Conservation (phyloP, 2,329 filamentous ascomycete species). For the Exophiala dermatitidis region DNA sequence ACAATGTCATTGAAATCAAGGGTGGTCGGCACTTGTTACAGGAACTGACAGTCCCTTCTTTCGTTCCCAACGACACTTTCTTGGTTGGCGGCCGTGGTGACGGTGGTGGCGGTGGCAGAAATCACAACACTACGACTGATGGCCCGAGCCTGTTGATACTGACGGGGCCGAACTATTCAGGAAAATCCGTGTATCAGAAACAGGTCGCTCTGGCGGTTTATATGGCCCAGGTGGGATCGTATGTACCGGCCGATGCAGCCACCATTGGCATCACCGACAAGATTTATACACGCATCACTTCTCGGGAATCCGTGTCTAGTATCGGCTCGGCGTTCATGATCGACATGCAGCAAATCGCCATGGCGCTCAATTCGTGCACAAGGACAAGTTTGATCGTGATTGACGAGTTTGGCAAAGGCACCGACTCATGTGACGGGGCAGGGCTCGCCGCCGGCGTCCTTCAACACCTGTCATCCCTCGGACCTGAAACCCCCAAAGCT, state of each 20-base stretch:
- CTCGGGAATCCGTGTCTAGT: conserved; percentile 60
- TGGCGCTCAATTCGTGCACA: conserved; percentile 68
- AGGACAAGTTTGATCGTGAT: conserved; percentile 73
- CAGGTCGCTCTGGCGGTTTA: conserved; percentile 87
- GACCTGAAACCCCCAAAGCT: conserved; percentile 49
- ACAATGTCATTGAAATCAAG: conserved; percentile 65
- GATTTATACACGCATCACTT: conserved; percentile 78
- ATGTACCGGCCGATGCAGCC: conserved; percentile 72
- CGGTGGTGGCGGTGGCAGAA: conserved; percentile 30
- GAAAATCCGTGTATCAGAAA: conserved; percentile 93
- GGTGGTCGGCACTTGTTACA: conserved; percentile 79
- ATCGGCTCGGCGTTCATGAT: conserved; percentile 65
- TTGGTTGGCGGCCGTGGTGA: conserved; percentile 48
- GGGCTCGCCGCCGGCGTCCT: conserved; percentile 57
- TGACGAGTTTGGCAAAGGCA: conserved; percentile 80
- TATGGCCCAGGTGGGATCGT: conserved; percentile 86
- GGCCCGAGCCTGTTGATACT: conserved; percentile 65
- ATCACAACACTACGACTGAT: conserved; percentile 7
- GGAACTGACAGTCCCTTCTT: conserved; percentile 71
- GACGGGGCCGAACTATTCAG: conserved; percentile 93
- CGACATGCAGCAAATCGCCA: conserved; percentile 78
- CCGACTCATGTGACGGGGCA: conserved; percentile 52
- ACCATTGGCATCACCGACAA: conserved; percentile 83
- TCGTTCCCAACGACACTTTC: conserved; percentile 74
- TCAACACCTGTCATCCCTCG: conserved; percentile 48